Base-by-base conservation (phyloP, 352 stramenopile genomes). In the Phytophthora tubulina region DNA sequence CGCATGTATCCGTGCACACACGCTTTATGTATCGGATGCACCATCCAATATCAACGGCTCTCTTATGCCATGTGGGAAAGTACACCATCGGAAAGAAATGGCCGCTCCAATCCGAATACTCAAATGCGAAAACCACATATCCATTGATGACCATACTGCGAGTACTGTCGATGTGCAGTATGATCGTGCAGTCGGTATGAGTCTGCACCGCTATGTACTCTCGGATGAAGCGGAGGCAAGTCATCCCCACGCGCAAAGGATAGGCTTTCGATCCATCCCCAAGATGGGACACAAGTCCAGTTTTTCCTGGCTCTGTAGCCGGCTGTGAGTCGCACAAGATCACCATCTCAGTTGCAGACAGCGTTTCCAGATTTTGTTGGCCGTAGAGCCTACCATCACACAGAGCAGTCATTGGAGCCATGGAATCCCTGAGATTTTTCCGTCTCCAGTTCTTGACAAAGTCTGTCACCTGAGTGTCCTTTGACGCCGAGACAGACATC, bases 401-500 rank as follows among this genome's bases (percentile, higher is more conserved):
- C 4, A 63, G 13, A 33, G 32, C 33, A 31, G 56, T 57, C 15
- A 70, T 46, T 2, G 33, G 38, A 4, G 4, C 14, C 51, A 52
- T 63, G 3, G 32, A 51, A 32, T 69, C 17, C n/a, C 21, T 69
- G 5, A 13, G 17, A 1, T n/a, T 41, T 27, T 56, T 35, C 2
- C 62, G 31, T 15, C 62, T 56, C 39, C 50, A 69, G 9, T 69
- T 62, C 32, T 63, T 69, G 0, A 63, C 61, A 36, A 53, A 62
- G 7, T 69, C 41, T 2, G 21, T 13, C 0, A 57, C 62, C 33
- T 69, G 51, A 0, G 10, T n/a, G 13, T 41, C 6, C 31, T 48
- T 56, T 1, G 62, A 50, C 0, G 39, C 36, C 2, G 36, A 39
- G 0, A 38, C 60, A 21, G 11, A 9, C 14, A 57, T 57, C 3